phyloP scores from a whole-genome alignment of 257 asterid species.

The Jacaranda mimosifolia region DNA sequence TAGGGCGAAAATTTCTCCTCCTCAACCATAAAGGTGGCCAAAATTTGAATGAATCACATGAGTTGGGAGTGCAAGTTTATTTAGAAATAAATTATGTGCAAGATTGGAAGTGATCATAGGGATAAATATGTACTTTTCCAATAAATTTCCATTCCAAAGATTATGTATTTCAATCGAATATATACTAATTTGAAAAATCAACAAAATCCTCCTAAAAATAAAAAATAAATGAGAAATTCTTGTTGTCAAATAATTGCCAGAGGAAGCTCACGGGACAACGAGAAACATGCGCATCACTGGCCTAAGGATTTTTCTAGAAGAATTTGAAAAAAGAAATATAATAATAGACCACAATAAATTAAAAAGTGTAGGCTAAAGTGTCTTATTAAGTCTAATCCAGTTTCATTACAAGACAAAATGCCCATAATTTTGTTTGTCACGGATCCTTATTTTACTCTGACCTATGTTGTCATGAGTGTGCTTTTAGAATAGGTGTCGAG shows the following conservation, averaged over 20 bases:
- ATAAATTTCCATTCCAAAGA: no score
- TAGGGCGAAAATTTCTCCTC: no score
- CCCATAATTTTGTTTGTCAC: constrained; percentile 55
- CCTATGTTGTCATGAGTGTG: constrained; percentile 26
- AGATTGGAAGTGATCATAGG: no score
- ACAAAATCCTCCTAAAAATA: no score
- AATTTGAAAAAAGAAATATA: not conserved
- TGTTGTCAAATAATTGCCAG: not conserved
- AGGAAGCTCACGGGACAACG: constrained; percentile 19
- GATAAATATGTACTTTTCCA: no score
- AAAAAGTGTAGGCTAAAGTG: constrained; percentile 9
- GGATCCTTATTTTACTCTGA: constrained; percentile 34
- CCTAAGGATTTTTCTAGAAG: not conserved
- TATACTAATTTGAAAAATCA: no score
- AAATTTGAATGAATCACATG: no score
- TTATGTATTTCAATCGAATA: no score
- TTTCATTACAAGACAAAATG: constrained; percentile 55
- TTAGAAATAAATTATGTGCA: no score
- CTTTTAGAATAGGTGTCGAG: not conserved
- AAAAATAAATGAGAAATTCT: no score
- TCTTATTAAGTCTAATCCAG: constrained; percentile 29
- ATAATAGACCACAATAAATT: constrained; percentile 6
- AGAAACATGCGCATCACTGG: constrained; percentile 38
- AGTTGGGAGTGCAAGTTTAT: no score
- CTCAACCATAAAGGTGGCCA: no score